A percentile compares a stretch with the other conserved stretches of the same genome.
These are phyloP conservation scores for Blastobotrys persicus DNA, from an alignment of 1,139 yeast genomes.

Conservation along the genomic window DNA sequence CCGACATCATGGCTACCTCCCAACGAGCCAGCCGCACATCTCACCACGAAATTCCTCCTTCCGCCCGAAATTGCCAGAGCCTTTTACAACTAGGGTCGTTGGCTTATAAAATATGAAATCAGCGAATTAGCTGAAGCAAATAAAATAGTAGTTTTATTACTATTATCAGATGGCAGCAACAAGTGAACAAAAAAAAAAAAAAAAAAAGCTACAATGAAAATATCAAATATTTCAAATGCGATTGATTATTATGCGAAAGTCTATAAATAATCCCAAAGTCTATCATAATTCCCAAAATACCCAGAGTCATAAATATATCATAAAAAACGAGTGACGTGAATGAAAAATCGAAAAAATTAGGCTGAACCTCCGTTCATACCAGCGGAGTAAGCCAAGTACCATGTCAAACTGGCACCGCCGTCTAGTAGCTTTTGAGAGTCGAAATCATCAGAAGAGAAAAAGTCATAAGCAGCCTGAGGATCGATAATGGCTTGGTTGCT, in stretches of 20 bases:
- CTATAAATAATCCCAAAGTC: not conserved
- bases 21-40: too few species aligned
- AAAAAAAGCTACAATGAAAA: too few species aligned
- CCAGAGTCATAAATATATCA: conserved; percentile 1
- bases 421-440: conserved; percentile 54
- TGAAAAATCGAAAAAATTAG: not conserved
- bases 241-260: not conserved
- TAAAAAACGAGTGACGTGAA: not conserved
- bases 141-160: too few species aligned
- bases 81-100: too few species aligned
- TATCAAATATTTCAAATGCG: not conserved
- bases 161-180: too few species aligned
- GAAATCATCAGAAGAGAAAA: conserved; percentile 58
- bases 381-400: conserved; percentile 82
- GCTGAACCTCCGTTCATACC: conserved; percentile 31
- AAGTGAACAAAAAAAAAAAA: too few species aligned
- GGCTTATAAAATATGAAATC: too few species aligned
- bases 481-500: conserved; percentile 76
- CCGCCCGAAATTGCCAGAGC: too few species aligned
- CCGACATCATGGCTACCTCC: not conserved
- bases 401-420: conserved; percentile 84
- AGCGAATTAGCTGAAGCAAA: too few species aligned
- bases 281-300: not conserved
- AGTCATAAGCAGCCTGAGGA: conserved; percentile 62
- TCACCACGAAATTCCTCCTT: too few species aligned